Percentiles rank a stretch among this genome's conserved stretches.
Conservation (phyloP, 1,284 basidiomycete species). For the Microbotryum violaceum region DNA sequence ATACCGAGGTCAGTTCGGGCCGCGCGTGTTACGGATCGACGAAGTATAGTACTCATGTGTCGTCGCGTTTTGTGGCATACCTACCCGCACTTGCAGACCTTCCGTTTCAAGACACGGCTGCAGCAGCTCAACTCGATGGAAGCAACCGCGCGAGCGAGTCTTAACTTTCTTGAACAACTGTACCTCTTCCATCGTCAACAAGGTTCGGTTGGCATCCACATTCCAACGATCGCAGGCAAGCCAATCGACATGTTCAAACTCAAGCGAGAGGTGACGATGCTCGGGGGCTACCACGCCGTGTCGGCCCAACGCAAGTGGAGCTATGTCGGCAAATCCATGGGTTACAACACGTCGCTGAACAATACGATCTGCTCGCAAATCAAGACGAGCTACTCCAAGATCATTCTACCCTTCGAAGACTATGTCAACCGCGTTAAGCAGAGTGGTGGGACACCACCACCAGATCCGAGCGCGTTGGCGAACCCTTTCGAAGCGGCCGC, state of each 20-base stretch:
- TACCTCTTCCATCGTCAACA: constrained; percentile 52
- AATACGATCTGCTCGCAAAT: constrained; percentile 77
- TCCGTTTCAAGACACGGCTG: constrained; percentile 90
- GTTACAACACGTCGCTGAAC: constrained; percentile 31
- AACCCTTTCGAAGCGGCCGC: no score
- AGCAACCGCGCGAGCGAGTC: constrained; percentile 88
- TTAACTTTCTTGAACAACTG: constrained; percentile 95
- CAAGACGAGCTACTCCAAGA: constrained; percentile 78
- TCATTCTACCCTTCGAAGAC: constrained; percentile 89
- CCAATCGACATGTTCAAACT: constrained; percentile 87
- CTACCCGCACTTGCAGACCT: constrained; percentile 49
- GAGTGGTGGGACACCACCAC: constrained; percentile 14
- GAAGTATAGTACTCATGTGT: not conserved
- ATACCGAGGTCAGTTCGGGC: constrained; percentile 64
- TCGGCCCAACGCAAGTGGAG: constrained; percentile 33
- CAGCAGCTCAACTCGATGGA: constrained; percentile 95
- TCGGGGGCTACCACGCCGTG: constrained; percentile 80
- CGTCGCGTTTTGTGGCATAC: not conserved
- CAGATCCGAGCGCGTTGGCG: constrained; percentile 16
- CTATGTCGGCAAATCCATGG: constrained; percentile 30
- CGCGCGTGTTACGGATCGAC: not conserved
- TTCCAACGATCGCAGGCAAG: constrained; percentile 86
- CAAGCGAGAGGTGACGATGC: constrained; percentile 63
- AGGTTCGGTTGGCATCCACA: constrained; percentile 68
- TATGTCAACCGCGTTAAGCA: constrained; percentile 54